A percentile compares a stretch with the other conserved stretches of the same genome.
Evolutionary conservation across 495 filamentous ascomycete species (phyloP).

Genomic region (Penicillium atrosanguineum): DNA sequence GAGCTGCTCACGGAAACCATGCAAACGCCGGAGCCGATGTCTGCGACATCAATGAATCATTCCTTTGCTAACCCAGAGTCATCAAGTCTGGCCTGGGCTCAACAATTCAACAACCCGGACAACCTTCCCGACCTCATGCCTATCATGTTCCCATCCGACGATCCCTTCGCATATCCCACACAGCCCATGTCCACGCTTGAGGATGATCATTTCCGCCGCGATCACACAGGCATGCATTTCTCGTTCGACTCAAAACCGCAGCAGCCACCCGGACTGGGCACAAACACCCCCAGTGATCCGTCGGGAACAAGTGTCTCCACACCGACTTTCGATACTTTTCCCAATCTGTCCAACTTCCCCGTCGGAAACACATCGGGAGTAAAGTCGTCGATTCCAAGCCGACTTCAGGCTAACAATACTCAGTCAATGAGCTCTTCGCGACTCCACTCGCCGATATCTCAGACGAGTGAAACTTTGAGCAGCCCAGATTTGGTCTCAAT

Average conservation of each 20-base stretch:
- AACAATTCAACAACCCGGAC: conserved; percentile 32
- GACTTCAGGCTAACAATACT: conserved; percentile 23
- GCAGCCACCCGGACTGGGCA: conserved; percentile 13
- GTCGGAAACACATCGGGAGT: conserved; percentile 17
- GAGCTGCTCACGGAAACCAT: conserved; percentile 32
- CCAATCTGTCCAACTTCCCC: conserved; percentile 29
- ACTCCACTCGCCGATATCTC: conserved; percentile 36
- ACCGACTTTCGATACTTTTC: conserved; percentile 28
- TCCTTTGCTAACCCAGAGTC: conserved; percentile 26
- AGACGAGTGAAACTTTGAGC: conserved; percentile 33
- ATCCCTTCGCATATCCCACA: conserved; percentile 87
- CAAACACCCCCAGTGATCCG: conserved; percentile 19
- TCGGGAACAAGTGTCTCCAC: conserved; percentile 21
- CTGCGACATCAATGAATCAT: conserved; percentile 13
- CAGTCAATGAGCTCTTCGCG: conserved; percentile 28
- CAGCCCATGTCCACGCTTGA: conserved; percentile 72
- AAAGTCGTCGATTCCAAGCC: conserved; percentile 29
- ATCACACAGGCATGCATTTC: conserved; percentile 15
- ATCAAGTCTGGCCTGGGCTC: conserved; percentile 26
- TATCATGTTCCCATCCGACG: conserved; percentile 89
- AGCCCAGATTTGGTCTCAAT: conserved; percentile 48
- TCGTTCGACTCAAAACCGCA: conserved; percentile 17
- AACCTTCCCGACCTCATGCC: conserved; percentile 71
- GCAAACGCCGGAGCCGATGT: conserved; percentile 29
- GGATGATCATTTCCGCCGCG: conserved; percentile 46